These are phyloP conservation scores for Kickxella alabastrina DNA, from an alignment of 192 early-diverging fungal species.

Conservation along the genomic window DNA sequence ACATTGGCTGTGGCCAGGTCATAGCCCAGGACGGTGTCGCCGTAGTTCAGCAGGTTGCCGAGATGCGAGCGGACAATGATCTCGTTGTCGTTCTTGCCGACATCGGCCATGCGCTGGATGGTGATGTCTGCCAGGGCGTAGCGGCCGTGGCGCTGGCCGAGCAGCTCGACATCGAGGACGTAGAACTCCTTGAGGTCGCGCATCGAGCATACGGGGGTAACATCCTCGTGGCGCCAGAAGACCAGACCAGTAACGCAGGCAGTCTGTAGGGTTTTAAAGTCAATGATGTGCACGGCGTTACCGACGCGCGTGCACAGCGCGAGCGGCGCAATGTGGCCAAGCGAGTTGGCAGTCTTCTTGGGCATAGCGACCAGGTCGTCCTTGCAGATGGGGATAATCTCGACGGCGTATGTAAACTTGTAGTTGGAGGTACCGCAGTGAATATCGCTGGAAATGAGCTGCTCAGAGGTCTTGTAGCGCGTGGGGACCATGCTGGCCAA, in stretches of 20 bases:
- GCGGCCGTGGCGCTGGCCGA: slow-evolving; percentile 71
- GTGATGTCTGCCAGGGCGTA: slow-evolving; percentile 85
- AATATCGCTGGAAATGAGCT: slow-evolving; percentile 94
- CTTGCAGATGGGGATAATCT: slow-evolving; percentile 94
- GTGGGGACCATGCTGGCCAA: slow-evolving; percentile 80
- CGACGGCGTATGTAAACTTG: slow-evolving; percentile 95
- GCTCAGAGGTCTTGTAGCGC: slow-evolving; percentile 86
- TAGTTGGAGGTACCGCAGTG: slow-evolving; percentile 87
- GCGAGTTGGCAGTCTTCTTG: slow-evolving; percentile 73
- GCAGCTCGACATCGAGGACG: slow-evolving; percentile 86
- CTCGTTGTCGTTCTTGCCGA: slow-evolving; percentile 81
- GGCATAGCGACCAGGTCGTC: slow-evolving; percentile 92
- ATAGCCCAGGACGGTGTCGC: slow-evolving; percentile 92
- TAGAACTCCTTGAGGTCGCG: slow-evolving; percentile 90
- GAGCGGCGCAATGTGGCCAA: slow-evolving; percentile 84
- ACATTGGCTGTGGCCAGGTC: slow-evolving; percentile 84
- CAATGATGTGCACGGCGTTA: slow-evolving; percentile 82
- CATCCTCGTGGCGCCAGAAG: slow-evolving; percentile 81
- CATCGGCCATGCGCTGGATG: slow-evolving; percentile 71
- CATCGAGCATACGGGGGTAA: slow-evolving; percentile 67
- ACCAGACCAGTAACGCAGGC: slow-evolving; percentile 68
- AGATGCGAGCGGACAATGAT: slow-evolving; percentile 88
- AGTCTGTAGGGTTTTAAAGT: slow-evolving; percentile 76
- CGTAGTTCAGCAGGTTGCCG: slow-evolving; percentile 83
- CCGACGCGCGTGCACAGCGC: slow-evolving; percentile 80